phyloP scores from a whole-genome alignment of 208 protist species.

The Willaertia magna region DNA sequence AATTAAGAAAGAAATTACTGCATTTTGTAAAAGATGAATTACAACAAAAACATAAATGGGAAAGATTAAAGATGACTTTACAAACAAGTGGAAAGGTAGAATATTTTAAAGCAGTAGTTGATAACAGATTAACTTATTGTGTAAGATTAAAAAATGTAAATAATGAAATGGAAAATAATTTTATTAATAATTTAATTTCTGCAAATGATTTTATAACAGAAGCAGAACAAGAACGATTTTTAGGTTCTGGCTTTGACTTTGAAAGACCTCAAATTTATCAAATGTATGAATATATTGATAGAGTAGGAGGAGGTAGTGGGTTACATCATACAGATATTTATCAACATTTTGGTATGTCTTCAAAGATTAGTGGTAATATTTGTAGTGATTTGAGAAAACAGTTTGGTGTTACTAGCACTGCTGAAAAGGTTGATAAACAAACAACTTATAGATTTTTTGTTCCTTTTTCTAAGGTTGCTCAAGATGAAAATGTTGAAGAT shows the following conservation, averaged over 20 bases:
- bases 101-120: not conserved
- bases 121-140: not conserved
- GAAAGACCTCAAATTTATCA: not conserved
- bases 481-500: not conserved
- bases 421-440: not conserved
- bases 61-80: not conserved
- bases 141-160: not conserved
- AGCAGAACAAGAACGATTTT: not conserved
- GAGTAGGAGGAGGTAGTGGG: not conserved
- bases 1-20: not conserved
- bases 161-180: not conserved
- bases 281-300: not conserved
- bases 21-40: not conserved
- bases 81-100: not conserved
- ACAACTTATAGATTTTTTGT: not conserved
- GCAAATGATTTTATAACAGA: not conserved
- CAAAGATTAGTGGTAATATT: not conserved
- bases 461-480: not conserved
- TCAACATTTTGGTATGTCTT: not conserved
- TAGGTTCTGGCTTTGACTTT: not conserved
- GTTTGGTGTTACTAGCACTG: not conserved
- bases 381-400: not conserved
- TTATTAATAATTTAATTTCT: not conserved
- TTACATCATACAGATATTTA: not conserved
- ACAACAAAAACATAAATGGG: not conserved